A percentile compares a stretch with the other conserved stretches of the same genome.
Conservation (phyloP, 148 eudicot species). For the Cornus kousa region DNA sequence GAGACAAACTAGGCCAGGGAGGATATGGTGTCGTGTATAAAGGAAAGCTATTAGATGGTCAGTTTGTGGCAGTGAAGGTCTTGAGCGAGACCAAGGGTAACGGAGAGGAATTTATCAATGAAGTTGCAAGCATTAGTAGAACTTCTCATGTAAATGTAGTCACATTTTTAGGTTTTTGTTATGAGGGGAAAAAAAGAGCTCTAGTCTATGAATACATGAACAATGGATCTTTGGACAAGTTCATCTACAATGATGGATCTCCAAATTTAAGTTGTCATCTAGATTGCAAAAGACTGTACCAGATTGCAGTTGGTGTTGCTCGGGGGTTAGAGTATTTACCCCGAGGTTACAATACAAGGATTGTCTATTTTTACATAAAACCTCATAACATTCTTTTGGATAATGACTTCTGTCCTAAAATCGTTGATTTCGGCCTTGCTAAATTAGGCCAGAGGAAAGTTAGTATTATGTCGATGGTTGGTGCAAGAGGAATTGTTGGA, state of each 20-base stretch:
- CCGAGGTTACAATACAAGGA: slow-evolving; percentile 33
- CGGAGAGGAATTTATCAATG: too few species aligned
- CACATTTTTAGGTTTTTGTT: too few species aligned
- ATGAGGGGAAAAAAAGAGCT: too few species aligned
- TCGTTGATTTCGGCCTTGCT: slow-evolving; percentile 33
- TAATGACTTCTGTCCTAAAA: slow-evolving; percentile 26
- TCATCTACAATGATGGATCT: not conserved
- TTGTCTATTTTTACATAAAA: slow-evolving; percentile 38
- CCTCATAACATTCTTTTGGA: not conserved
- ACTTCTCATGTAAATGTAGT: too few species aligned
- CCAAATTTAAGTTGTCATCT: not conserved
- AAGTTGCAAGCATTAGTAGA: too few species aligned
- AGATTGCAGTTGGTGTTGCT: too few species aligned
- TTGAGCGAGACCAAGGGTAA: too few species aligned
- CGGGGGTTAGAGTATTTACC: slow-evolving; percentile 26
- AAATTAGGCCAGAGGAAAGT: slow-evolving; percentile 16
- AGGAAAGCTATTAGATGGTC: too few species aligned
- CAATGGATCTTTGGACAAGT: not conserved
- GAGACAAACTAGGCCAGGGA: too few species aligned
- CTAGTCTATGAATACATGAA: too few species aligned
- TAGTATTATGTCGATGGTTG: slow-evolving; percentile 18
- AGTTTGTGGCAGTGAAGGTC: too few species aligned
- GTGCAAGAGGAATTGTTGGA: not conserved
- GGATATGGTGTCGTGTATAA: too few species aligned
- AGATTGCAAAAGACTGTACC: slow-evolving; percentile 16